These are phyloP conservation scores for Ceratocystis variospora DNA, from an alignment of 2,329 filamentous ascomycete genomes.

Conservation along the genomic window DNA sequence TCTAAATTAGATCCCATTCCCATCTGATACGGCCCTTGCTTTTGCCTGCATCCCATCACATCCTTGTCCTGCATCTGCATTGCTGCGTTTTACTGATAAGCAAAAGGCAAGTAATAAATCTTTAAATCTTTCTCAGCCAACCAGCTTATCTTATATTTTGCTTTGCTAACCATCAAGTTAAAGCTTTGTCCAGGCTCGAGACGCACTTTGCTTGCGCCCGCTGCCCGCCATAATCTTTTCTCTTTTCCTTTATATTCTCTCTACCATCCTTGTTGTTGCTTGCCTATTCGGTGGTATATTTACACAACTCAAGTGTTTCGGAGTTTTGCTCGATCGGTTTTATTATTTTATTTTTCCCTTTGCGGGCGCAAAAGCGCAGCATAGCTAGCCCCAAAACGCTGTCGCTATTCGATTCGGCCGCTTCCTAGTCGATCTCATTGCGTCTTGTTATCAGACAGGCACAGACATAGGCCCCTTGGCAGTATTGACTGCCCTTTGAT, in stretches of 20 bases:
- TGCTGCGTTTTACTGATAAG: constrained; percentile 13
- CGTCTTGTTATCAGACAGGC: too few relatives aligned
- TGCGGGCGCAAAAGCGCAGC: constrained; percentile 15
- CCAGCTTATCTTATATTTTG: constrained; percentile 17
- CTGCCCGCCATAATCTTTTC: not conserved
- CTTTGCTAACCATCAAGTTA: constrained; percentile 4
- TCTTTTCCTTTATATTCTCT: constrained; percentile 4
- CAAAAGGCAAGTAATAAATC: not conserved
- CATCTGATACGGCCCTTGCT: not conserved
- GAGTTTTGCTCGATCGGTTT: not conserved
- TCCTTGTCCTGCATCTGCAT: not conserved
- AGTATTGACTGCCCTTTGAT: too few relatives aligned
- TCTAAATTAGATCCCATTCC: too few relatives aligned
- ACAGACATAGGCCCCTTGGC: too few relatives aligned
- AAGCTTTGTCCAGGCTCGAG: constrained; percentile 6
- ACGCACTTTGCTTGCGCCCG: constrained; percentile 9
- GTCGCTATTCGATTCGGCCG: too few relatives aligned
- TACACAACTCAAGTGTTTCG: not conserved
- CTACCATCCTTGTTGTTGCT: not conserved
- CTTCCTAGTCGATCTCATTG: too few relatives aligned
- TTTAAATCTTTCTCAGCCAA: not conserved
- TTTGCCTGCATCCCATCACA: not conserved
- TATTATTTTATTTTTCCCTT: not conserved
- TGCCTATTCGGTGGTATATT: not conserved
- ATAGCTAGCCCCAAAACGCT: not conserved